Evolutionary conservation across 768 basidiomycete genomes (phyloP).

Genomic region (Galerina marginata): DNA sequence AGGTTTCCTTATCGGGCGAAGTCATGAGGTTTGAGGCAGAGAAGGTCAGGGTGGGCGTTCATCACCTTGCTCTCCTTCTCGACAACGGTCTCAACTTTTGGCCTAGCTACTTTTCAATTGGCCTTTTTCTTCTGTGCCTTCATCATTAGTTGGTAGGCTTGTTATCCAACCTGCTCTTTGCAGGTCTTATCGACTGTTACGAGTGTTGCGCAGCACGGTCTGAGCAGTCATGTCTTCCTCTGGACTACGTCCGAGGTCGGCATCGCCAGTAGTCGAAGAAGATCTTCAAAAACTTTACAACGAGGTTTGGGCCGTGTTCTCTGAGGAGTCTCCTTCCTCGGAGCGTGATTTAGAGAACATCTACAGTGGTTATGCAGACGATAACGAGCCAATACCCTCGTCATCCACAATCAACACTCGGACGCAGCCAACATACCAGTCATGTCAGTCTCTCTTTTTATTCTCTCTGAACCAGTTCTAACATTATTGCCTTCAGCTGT

Average conservation of each 20-base stretch:
- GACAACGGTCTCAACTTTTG: constrained; percentile 3
- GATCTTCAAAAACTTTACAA: constrained; percentile 78
- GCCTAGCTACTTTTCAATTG: background rate
- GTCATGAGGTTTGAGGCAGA: constrained; percentile 29
- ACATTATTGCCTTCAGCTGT: constrained; percentile 12
- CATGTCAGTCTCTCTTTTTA: constrained; percentile 14
- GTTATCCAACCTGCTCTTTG: background rate
- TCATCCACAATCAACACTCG: constrained; percentile 14
- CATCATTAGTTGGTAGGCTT: too few species aligned
- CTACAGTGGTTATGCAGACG: constrained; percentile 40
- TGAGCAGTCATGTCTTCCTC: constrained; percentile 22
- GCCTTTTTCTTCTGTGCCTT: background rate
- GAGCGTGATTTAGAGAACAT: constrained; percentile 44
- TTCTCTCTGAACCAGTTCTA: background rate
- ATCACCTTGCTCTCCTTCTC: constrained; percentile 12
- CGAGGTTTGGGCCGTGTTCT: constrained; percentile 74
- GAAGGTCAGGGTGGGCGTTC: constrained; percentile 16
- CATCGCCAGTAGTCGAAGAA: constrained; percentile 59
- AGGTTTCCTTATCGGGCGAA: constrained; percentile 25
- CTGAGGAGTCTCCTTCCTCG: constrained; percentile 45
- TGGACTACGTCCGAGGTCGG: constrained; percentile 25
- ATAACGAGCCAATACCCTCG: constrained; percentile 21
- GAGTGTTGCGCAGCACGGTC: constrained; percentile 3
- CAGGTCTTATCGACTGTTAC: background rate
- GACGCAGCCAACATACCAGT: constrained; percentile 8